phyloP scores from a whole-genome alignment of 495 filamentous ascomycete species.

The Aspergillus sparsus region DNA sequence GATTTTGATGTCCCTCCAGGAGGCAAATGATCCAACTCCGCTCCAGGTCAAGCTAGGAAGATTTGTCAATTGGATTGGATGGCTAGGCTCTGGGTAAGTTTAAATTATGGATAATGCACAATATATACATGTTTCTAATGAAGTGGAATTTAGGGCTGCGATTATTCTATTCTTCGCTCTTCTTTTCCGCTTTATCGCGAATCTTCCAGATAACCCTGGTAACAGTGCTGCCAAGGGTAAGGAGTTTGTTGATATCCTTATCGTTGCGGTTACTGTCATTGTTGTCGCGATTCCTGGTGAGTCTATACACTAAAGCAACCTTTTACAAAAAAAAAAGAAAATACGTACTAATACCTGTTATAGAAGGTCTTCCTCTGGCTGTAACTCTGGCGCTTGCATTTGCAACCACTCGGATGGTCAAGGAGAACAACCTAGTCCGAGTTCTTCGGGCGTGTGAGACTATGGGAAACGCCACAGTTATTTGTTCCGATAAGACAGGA shows the following conservation, averaged over 20 bases:
- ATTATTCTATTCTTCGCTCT: conserved; percentile 64
- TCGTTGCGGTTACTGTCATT: conserved; percentile 69
- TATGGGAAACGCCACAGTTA: conserved; percentile 70
- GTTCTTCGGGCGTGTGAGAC: conserved; percentile 67
- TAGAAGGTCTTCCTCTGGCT: conserved; percentile 65
- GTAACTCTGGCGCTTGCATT: conserved; percentile 71
- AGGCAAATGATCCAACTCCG: conserved; percentile 62
- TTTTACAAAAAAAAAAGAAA: neutral
- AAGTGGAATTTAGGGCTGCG: conserved; percentile 48
- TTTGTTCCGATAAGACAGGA: conserved; percentile 72
- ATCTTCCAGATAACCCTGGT: conserved; percentile 50
- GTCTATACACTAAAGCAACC: conserved; percentile 3
- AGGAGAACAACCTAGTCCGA: conserved; percentile 69
- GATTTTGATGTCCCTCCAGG: conserved; percentile 63
- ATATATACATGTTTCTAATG: neutral
- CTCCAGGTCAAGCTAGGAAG: conserved; percentile 63
- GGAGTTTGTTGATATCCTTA: conserved; percentile 65
- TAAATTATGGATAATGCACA: neutral
- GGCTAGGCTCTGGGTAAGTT: conserved; percentile 46
- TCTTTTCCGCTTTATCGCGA: conserved; percentile 59
- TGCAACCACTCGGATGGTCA: conserved; percentile 68
- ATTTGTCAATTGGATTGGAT: conserved; percentile 66
- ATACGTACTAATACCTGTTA: neutral
- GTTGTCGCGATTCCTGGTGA: conserved; percentile 67
- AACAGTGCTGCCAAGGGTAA: conserved; percentile 59